phyloP scores from a whole-genome alignment of 768 basidiomycete genomes.

The Sistotremastrum niveocremeum region DNA sequence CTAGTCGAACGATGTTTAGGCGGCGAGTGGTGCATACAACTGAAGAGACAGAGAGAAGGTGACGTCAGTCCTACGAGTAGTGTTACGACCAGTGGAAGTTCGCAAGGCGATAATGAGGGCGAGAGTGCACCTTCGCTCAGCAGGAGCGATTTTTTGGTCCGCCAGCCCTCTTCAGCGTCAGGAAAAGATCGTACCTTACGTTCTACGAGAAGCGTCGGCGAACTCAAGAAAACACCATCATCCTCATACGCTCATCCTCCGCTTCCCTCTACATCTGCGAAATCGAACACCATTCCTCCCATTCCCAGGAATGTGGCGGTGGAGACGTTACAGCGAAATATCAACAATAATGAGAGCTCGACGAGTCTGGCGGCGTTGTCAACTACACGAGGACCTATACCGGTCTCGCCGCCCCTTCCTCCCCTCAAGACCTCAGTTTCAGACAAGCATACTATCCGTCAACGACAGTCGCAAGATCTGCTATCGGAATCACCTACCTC shows the following conservation, averaged over 20 bases:
- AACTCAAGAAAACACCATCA: conserved; percentile 22
- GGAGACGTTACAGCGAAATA: conserved; percentile 13
- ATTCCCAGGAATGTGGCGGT: conserved; percentile 27
- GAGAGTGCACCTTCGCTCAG: conserved; percentile 26
- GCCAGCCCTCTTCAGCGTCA: conserved; percentile 11
- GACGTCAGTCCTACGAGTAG: conserved; percentile 13
- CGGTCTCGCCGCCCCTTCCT: conserved; percentile 5
- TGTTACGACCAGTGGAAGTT: conserved; percentile 13
- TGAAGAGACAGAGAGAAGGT: conserved; percentile 26
- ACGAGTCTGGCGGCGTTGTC: conserved; percentile 15
- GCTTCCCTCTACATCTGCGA: conserved; percentile 19
- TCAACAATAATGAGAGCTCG: conserved; percentile 17
- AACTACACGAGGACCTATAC: not conserved
- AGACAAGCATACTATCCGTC: conserved; percentile 10
- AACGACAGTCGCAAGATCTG: conserved; percentile 15
- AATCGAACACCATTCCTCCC: conserved; percentile 20
- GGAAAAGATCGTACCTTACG: conserved; percentile 35
- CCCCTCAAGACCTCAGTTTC: conserved; percentile 4
- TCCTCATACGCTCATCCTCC: conserved; percentile 10
- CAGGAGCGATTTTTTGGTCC: conserved; percentile 7
- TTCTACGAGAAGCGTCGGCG: conserved; percentile 53
- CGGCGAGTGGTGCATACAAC: conserved; percentile 75
- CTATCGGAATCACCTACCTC: conserved; percentile 3
- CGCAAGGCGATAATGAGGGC: conserved; percentile 29
- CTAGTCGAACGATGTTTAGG: conserved; percentile 84